Evolutionary conservation across 2,329 filamentous ascomycete species (phyloP).

Genomic region (Cordyceps cateniannulata): DNA sequence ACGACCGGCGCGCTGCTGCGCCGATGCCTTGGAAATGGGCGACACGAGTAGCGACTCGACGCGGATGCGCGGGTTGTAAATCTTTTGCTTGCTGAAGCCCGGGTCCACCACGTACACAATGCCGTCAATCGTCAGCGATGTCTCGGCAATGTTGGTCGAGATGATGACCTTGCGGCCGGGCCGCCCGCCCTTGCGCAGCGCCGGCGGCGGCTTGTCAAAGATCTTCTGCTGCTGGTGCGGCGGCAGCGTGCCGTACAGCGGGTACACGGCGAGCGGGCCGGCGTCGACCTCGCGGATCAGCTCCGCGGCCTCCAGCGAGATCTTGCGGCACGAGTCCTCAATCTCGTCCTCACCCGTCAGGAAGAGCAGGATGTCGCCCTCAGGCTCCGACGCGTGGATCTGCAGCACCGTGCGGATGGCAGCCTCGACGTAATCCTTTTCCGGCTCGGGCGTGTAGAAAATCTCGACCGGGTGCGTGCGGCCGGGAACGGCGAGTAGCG

Average conservation of each 20-base stretch:
- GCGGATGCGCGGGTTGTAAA: slow-evolving; percentile 94
- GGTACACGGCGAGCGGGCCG: slow-evolving; percentile 83
- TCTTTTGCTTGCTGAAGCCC: slow-evolving; percentile 98
- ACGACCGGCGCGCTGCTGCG: slow-evolving; percentile 96
- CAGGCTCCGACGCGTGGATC: slow-evolving; percentile 86
- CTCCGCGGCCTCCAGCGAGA: slow-evolving; percentile 83
- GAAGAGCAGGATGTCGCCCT: slow-evolving; percentile 91
- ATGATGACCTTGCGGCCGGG: slow-evolving; percentile 93
- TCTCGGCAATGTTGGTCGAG: slow-evolving; percentile 97
- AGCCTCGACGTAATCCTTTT: slow-evolving; percentile 94
- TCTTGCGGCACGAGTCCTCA: slow-evolving; percentile 91
- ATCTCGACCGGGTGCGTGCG: slow-evolving; percentile 96
- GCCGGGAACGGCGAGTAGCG: slow-evolving; percentile 87
- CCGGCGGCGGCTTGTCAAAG: slow-evolving; percentile 78
- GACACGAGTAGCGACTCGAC: slow-evolving; percentile 97
- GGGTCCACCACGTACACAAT: slow-evolving; percentile 99
- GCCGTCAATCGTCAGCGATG: slow-evolving; percentile 93
- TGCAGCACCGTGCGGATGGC: slow-evolving; percentile 91
- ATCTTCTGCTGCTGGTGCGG: slow-evolving; percentile 92
- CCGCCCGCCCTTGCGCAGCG: slow-evolving; percentile 66
- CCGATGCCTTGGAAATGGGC: slow-evolving; percentile 94
- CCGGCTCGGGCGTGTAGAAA: slow-evolving; percentile 94
- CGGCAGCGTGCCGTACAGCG: slow-evolving; percentile 88
- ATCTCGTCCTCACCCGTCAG: slow-evolving; percentile 98
- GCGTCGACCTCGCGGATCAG: slow-evolving; percentile 86